phyloP scores from a whole-genome alignment of 257 asterid genomes.

The Solanum rostratum region DNA sequence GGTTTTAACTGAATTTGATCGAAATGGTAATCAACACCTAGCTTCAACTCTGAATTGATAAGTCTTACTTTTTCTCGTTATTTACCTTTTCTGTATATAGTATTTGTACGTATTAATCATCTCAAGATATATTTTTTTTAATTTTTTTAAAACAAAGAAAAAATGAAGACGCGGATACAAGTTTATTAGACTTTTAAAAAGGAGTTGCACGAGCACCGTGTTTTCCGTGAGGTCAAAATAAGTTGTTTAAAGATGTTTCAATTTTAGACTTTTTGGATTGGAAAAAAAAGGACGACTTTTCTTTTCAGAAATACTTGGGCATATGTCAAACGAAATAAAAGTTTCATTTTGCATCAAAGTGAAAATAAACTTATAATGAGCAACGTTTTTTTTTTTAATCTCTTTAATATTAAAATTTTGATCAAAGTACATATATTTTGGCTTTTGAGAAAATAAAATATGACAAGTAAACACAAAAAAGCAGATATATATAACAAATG shows the following conservation, averaged over 20 bases:
- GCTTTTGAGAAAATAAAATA: not conserved
- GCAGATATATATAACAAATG: not conserved
- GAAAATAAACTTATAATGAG: not conserved
- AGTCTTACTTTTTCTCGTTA: not conserved
- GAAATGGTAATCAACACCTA: no score
- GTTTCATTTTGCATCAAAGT: not conserved
- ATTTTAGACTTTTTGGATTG: not conserved
- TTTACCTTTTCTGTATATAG: not conserved
- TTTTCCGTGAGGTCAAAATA: not conserved
- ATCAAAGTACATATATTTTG: not conserved
- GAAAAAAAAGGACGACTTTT: not conserved
- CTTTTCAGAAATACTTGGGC: not conserved
- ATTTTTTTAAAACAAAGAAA: not conserved
- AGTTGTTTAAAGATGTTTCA: not conserved
- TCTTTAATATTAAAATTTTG: no score
- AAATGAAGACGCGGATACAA: not conserved
- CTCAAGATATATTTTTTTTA: no score
- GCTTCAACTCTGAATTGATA: no score
- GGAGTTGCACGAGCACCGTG: not conserved
- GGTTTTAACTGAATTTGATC: no score
- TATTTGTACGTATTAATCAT: not conserved
- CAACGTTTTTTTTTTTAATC: not conserved
- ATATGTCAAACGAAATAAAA: not conserved
- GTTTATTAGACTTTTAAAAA: not conserved
- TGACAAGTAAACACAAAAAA: not conserved